phyloP scores from a whole-genome alignment of 73 alveolate species.

The Paramecium sexaurelia region DNA sequence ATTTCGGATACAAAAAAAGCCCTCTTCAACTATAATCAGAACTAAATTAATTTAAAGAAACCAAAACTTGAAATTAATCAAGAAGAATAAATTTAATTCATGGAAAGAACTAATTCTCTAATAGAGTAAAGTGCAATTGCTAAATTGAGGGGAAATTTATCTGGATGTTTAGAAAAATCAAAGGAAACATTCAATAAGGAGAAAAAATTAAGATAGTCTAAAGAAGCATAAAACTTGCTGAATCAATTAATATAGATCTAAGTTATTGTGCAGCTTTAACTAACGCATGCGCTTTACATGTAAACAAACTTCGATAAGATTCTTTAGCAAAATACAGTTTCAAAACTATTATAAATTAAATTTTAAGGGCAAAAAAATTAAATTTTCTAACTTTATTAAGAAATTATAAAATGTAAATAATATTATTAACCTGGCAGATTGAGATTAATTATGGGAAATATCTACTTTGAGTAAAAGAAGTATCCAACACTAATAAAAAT shows the following conservation, averaged over 20 bases:
- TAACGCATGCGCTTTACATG: conserved; percentile 80
- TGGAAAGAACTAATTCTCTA: conserved; percentile 75
- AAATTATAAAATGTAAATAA: conserved; percentile 57
- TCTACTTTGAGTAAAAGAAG: conserved; percentile 85
- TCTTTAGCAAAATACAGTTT: conserved; percentile 57
- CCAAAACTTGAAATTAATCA: conserved; percentile 58
- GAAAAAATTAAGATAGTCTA: conserved; percentile 80
- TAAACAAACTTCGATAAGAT: conserved; percentile 62
- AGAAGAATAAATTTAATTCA: conserved; percentile 77
- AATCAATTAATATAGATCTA: conserved; percentile 80
- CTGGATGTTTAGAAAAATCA: conserved; percentile 81
- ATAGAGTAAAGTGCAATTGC: conserved; percentile 79
- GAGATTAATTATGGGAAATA: conserved; percentile 65
- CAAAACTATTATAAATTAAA: too few species aligned
- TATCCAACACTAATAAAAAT: conserved; percentile 96
- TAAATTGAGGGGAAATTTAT: conserved; percentile 70
- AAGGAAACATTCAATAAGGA: conserved; percentile 85
- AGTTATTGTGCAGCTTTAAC: conserved; percentile 80
- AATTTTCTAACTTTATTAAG: too few species aligned
- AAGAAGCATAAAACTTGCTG: conserved; percentile 78
- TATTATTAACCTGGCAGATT: conserved; percentile 59
- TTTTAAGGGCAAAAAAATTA: too few species aligned
- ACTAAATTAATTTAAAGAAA: conserved; percentile 27
- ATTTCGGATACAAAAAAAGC: neutral
- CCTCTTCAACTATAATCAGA: neutral